phyloP scores from a whole-genome alignment of 345 rosid genomes.

The Salix koriyanagi region DNA sequence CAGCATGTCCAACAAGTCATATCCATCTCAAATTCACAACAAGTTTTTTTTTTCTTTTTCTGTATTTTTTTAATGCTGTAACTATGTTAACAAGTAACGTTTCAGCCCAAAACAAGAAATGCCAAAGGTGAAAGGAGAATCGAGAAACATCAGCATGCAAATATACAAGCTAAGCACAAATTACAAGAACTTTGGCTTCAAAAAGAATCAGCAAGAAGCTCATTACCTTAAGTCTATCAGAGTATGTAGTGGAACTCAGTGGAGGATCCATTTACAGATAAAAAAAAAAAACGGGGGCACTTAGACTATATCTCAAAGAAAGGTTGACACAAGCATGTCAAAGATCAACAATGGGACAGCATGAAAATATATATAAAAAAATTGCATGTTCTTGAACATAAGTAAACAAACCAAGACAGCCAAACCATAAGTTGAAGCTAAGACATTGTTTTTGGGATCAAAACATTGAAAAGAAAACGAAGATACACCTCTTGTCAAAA shows the following conservation, averaged over 20 bases:
- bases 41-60: not conserved
- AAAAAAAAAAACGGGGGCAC: not conserved
- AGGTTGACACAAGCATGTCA: too few species aligned
- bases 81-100: too few species aligned
- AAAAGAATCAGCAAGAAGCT: not conserved
- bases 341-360: too few species aligned
- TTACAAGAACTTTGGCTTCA: not conserved
- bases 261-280: constrained; percentile 17
- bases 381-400: not conserved
- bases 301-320: too few species aligned
- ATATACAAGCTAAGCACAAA: not conserved
- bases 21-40: not conserved
- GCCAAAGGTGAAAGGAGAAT: not conserved
- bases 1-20: not conserved
- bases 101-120: too few species aligned
- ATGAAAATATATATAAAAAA: too few species aligned
- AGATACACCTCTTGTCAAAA: not conserved
- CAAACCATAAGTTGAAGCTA: too few species aligned
- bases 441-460: too few species aligned
- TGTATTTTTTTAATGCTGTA: not conserved
- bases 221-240: constrained; percentile 18
- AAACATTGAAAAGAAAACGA: not conserved
- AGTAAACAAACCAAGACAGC: too few species aligned
- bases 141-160: not conserved
- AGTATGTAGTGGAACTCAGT: not conserved